Evolutionary conservation across 163 green algal genomes (phyloP), one percentile per base, ranked within the genome.

Genomic region (Chloromonas sp.): DNA sequence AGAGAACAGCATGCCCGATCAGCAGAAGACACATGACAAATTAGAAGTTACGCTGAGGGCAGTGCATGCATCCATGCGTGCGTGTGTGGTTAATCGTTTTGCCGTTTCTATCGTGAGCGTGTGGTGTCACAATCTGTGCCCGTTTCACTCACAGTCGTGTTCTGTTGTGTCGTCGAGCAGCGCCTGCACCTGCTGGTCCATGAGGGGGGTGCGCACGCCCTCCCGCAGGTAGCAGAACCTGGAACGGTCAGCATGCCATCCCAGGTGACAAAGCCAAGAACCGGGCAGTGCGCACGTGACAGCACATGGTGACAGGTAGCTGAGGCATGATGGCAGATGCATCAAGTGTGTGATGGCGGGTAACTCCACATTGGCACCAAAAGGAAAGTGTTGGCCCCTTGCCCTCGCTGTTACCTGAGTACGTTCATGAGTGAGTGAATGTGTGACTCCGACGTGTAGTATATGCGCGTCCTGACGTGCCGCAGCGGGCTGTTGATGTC

Each of bases 401-500:
- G 36, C 36, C 36, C 36, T 36, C 36, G 36, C 36, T 36, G 36
- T 36, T 92, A 98, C 62, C 94, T 92, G 80, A 98, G 91, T 58
- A 98, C 94, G 88, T 99, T 99, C 84, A 99, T 87, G 57, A 99
- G 90, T 2, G 94, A 96, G 91, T 99, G 97, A 82, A 98, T 96
- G 91, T 99, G 97, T 1, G 87, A 95, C 92, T 99, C 97, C 15
- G 92, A 97, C 5, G 97, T 99, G 91, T 98, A 99, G 94, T 99
- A 99, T 88, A 99, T 96, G 86, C 97, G 94, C n/a, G 97, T 99
- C 80, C 96, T 94, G 61, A 99, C 97, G 86, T 99, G 97, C 5
- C 97, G 91, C 83, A 98, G 92, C 0, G 97, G 96, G 1, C 94
- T 98, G 90, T 98, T 98, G 82, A 99, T 95, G 88, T 97, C 94